Evolutionary conservation across 78 protist species (phyloP).

Genomic region (Guillardia theta): DNA sequence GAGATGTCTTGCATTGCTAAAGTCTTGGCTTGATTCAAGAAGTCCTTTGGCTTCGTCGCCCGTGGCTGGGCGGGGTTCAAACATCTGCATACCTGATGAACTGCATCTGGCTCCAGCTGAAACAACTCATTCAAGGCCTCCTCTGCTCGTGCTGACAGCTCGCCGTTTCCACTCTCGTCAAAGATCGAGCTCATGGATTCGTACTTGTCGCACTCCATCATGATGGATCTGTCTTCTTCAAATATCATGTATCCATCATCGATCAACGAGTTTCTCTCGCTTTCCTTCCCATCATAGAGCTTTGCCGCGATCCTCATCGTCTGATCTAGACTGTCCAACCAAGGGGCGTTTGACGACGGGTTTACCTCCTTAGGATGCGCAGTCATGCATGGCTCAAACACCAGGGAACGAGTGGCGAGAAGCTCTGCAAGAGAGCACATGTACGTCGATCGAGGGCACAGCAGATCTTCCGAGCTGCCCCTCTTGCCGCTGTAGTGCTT

Average conservation of each 20-base stretch:
- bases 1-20: neutral
- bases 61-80: neutral
- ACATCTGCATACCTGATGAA: neutral
- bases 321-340: neutral
- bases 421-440: neutral
- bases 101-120: neutral
- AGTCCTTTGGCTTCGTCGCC: neutral
- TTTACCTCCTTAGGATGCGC: neutral
- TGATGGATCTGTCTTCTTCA: too few species aligned
- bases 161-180: too few species aligned
- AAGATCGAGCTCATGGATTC: too few species aligned
- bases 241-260: too few species aligned
- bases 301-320: neutral
- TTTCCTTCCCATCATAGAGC: neutral
- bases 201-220: too few species aligned
- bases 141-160: neutral
- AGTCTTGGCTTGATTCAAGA: neutral
- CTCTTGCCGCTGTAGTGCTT: neutral
- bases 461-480: neutral
- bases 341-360: neutral
- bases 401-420: neutral
- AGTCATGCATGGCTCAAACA: neutral
- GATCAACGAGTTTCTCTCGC: neutral
- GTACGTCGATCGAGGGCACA: neutral
- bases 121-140: neutral